Conservation (phyloP, 2,329 filamentous ascomycete genomes). For the Stachybotrys elegans region DNA sequence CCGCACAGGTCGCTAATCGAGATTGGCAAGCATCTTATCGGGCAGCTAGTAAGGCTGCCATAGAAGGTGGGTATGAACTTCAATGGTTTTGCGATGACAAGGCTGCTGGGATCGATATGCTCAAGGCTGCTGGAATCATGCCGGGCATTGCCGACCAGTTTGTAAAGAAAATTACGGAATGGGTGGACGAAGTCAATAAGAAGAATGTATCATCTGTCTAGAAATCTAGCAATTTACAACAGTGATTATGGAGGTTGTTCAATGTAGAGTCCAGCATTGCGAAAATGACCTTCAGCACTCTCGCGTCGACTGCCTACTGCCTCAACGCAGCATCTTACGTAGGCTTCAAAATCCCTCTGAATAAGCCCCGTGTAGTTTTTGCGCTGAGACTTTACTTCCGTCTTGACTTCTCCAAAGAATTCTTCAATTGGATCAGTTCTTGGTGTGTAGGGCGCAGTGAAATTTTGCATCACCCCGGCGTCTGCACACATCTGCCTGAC, state of each 20-base stretch:
- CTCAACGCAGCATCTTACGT: not conserved
- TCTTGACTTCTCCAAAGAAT: constrained; percentile 1
- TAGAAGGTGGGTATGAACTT: not conserved
- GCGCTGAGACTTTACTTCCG: not conserved
- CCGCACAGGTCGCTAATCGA: not conserved
- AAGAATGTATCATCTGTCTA: too few species aligned
- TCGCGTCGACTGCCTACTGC: not conserved
- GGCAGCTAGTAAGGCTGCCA: not conserved
- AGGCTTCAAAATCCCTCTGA: not conserved
- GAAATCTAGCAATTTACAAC: too few species aligned
- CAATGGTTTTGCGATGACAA: not conserved
- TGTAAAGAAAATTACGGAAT: too few species aligned
- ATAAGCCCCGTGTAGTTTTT: not conserved
- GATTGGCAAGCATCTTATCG: not conserved
- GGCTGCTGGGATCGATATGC: not conserved
- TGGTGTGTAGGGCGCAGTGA: not conserved
- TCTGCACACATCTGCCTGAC: not conserved
- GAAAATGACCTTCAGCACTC: not conserved
- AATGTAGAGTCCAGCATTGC: not conserved
- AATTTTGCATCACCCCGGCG: not conserved
- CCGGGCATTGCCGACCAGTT: too few species aligned
- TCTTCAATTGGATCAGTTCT: not conserved
- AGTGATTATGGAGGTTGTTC: constrained; percentile 1
- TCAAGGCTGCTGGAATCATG: too few species aligned
- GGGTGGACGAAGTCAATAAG: too few species aligned